A percentile compares a stretch with the other conserved stretches of the same genome.
Evolutionary conservation across 352 stramenopile species (phyloP).

Genomic region (Globisporangium parvum): DNA sequence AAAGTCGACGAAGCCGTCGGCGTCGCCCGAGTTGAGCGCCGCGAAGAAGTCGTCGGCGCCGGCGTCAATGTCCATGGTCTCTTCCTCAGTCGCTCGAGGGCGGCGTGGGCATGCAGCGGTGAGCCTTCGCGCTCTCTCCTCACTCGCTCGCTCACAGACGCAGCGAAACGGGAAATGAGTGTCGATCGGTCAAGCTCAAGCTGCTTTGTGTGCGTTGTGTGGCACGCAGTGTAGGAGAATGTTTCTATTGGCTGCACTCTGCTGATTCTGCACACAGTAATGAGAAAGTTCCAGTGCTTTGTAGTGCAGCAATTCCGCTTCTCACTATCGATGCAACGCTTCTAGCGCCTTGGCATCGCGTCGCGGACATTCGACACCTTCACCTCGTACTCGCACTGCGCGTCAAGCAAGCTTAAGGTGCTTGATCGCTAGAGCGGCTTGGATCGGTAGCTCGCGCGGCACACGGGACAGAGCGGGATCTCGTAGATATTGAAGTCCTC

Average conservation of each 20-base stretch:
- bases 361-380: neutral
- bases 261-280: too few species aligned
- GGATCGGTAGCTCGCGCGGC: conserved; percentile 36
- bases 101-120: neutral
- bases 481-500: conserved; percentile 88
- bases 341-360: too few species aligned
- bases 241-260: too few species aligned
- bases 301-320: too few species aligned
- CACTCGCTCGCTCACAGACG: too few species aligned
- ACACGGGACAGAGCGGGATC: conserved; percentile 68
- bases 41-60: conserved; percentile 80
- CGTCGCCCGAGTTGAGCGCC: conserved; percentile 59
- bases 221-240: too few species aligned
- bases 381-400: neutral
- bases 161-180: too few species aligned
- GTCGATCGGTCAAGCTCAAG: too few species aligned
- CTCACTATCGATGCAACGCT: too few species aligned
- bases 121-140: too few species aligned
- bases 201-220: too few species aligned
- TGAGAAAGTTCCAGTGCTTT: too few species aligned
- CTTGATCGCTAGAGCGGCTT: neutral
- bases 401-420: neutral
- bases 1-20: conserved; percentile 56
- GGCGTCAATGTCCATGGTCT: conserved; percentile 65
- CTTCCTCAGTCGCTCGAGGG: neutral